phyloP scores from a whole-genome alignment of 352 stramenopile genomes.

The Discostella stelligera region DNA sequence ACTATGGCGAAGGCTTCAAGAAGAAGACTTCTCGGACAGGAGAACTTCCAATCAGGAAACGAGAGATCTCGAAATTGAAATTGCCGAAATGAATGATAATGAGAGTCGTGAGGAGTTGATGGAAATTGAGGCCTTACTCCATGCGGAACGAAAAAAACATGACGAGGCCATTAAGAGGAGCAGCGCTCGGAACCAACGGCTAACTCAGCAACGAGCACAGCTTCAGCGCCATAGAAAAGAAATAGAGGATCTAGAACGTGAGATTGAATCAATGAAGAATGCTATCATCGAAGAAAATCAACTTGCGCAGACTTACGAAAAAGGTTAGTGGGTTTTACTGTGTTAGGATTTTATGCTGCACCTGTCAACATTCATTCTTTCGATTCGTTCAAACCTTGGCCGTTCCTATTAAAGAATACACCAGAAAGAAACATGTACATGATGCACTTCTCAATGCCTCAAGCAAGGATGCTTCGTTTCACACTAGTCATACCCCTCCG shows the following conservation, averaged over 20 bases:
- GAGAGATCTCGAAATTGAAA: constrained; percentile 37
- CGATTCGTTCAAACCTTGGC: background rate
- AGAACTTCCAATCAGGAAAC: constrained; percentile 8
- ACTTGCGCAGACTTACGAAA: constrained; percentile 41
- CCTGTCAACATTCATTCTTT: too few relatives aligned
- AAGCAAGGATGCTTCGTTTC: background rate
- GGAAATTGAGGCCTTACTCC: constrained; percentile 42
- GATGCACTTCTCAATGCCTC: constrained; percentile 16
- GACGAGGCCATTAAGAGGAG: constrained; percentile 29
- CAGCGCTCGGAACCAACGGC: constrained; percentile 34
- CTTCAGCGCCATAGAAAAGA: constrained; percentile 49
- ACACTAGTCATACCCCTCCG: constrained; percentile 9
- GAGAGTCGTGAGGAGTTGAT: constrained; percentile 35
- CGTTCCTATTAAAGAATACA: constrained; percentile 24
- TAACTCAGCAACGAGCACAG: constrained; percentile 46
- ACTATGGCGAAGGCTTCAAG: constrained; percentile 44
- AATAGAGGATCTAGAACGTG: constrained; percentile 44
- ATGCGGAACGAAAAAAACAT: constrained; percentile 22
- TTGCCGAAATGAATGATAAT: constrained; percentile 36
- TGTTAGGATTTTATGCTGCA: background rate
- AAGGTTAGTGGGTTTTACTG: constrained; percentile 27
- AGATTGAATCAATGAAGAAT: constrained; percentile 28
- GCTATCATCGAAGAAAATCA: constrained; percentile 43
- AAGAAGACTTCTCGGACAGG: constrained; percentile 43
- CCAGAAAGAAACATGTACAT: constrained; percentile 35